Evolutionary conservation across 768 basidiomycete species (phyloP), one percentile per base, ranked within the genome.

Genomic region (Hygrocybe coccinea): DNA sequence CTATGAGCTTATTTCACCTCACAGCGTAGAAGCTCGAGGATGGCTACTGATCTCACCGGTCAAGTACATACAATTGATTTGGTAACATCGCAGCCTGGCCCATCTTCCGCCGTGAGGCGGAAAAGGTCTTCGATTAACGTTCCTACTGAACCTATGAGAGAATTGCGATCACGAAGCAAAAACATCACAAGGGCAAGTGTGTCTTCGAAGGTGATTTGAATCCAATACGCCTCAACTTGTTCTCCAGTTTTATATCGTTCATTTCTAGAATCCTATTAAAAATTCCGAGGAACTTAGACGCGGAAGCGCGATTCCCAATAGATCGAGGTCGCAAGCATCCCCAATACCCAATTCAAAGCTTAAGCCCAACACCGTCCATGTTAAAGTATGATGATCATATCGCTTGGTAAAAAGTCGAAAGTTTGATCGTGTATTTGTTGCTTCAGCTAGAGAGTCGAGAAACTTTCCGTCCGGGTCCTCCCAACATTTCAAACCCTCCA

Each of bases 151-250:
- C 62, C 71, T 56, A 74, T 73, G 6, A 71, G 78, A 22, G 74
- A 77, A 58, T 60, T 79, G 39, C 74, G 79, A 35, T 79, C 79
- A 52, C 72, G 76, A 57, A 71, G 70, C 58, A 79, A 76, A 57
- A 69, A 68, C 19, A 66, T 69, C 72, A 33, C 70, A n/a, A n/a
- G 73, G 1, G 57, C 72, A 25, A 71, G 71, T 50, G 74, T 74
- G 25, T 72, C 77, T 45, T 74, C 73, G 36, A 72, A 29, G 29
- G 29, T 29, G 68, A 77, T 79, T 61, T 60, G 58, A 29, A 37
- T 25, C 22, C 19, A 41, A 29, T 49, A 24, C 24, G 50, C 34
- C 39, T 41, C 15, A 22, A 43, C 41, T 5, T 29, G 50, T 54
- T 33, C 37, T 39, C 25, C 44, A 38, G 19, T 52, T 50, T n/a